A percentile compares a stretch with the other conserved stretches of the same genome.
Conservation (phyloP, 495 filamentous ascomycete species). For the Mytilinidion resinicola region DNA sequence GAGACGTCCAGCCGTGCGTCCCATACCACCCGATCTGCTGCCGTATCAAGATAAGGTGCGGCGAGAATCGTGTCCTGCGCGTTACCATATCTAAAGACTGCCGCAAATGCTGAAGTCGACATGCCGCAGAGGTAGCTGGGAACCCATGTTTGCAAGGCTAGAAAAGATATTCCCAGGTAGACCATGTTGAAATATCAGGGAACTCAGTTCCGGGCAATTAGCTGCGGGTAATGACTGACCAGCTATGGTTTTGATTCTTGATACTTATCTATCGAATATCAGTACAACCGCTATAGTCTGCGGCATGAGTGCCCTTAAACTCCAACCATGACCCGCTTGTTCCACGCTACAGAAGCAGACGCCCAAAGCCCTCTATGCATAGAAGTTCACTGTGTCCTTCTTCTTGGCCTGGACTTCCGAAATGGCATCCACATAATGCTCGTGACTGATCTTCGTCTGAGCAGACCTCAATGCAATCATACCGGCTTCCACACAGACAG, state of each 20-base stretch:
- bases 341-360: background rate
- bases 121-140: no score
- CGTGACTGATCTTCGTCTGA: conserved; percentile 88
- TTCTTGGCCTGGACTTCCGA: conserved; percentile 95
- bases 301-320: conserved; percentile 7
- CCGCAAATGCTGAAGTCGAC: no score
- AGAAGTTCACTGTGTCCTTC: conserved; percentile 66
- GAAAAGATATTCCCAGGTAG: no score
- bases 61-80: conserved; percentile 11
- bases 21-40: no score
- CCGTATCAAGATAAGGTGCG: conserved; percentile 15
- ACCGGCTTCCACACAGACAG: conserved; percentile 96
- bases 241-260: no score
- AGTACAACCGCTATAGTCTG: background rate
- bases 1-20: background rate
- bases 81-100: no score
- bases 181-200: background rate
- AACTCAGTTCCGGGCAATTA: background rate
- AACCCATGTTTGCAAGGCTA: no score
- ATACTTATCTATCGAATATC: no score
- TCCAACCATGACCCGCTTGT: background rate
- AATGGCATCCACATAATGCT: conserved; percentile 99
- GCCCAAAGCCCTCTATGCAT: conserved; percentile 17
- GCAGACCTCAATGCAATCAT: conserved; percentile 97
- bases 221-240: no score